Base-by-base conservation (phyloP, 1,284 basidiomycete species). In the Ceratobasidium sp. region DNA sequence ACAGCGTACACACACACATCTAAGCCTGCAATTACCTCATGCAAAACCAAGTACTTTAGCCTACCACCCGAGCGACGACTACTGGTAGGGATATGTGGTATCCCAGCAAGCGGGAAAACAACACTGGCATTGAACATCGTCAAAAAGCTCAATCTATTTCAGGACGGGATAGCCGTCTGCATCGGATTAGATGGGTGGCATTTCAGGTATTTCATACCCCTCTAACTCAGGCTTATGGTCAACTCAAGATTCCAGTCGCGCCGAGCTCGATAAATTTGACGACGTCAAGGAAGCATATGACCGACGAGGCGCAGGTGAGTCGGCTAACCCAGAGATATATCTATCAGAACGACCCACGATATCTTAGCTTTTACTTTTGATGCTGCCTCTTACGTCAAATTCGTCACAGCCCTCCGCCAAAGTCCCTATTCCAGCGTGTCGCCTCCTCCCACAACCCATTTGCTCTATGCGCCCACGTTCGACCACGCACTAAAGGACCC, bases 151-250 rank as follows among this genome's bases (percentile, higher is more conserved):
- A 91, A 92, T 79, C 69, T 79, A 6, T 76, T 85, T 69, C 84
- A 81, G 22, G 76, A 74, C 37, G 59, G 66, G 54, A 82, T 80
- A 22, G 90, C 89, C 8, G 85, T 92, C 49, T 87, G 91, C 25
- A 88, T 96, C 11, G 89, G 92, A 5, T 86, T 95, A 75, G 95
- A 97, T 81, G 95, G 95, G 15, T 97, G 95, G 94, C 95, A 97
- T 83, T 43, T 65, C 1, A 75, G 73, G 73, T 75, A 75, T 13
- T 81, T 81, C 25, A 77, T 82, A 7, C 46, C 49, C 44, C 32
- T 29, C 17, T 2, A 51, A 3, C 51, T 11, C 13, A 19, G 37
- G 15, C 49, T 37, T 43, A 25, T 43, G n/a, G 43, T 52, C 67
- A 51, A 69, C n/a, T 29, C 32, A 56, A 29, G 13, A 49, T 34